Base-by-base conservation (phyloP, 2,329 filamentous ascomycete genomes). In the Penicillium italicum region DNA sequence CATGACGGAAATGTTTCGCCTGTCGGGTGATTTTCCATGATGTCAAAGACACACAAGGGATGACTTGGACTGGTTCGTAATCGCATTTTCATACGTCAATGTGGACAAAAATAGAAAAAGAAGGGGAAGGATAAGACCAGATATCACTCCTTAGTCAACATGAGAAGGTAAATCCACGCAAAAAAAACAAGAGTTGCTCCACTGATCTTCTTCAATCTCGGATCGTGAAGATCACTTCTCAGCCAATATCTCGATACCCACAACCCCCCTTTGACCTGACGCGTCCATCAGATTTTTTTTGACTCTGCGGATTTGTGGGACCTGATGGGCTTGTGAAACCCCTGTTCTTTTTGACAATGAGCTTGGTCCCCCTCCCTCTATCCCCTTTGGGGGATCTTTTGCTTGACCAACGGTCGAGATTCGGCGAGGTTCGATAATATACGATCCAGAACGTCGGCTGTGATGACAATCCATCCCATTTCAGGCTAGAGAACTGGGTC, bases 291-390 rank as follows among this genome's bases (percentile, higher is more conserved):
- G n/a, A 47, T 50, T 47, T 38, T 37, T 24, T 46, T 53, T 47
- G 51, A 50, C 44, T 53, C 36, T 53, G 30, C 30, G 5, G 30
- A 24, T 24, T 45, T 56, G 54, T 56, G 50, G 42, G 51, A 56
- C 54, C 43, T 56, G 34, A 52, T 43, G 43, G 43, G 22, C 30
- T 31, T 53, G 54, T 56, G 54, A 28, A 56, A 56, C 54, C 54
- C 36, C 49, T 47, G 24, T 42, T 37, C 49, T 48, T 26, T 53
- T 47, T 36, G 31, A 43, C 49, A 20, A 38, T n/a, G 38, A 53
- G 50, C 54, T 56, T 50, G 31, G 43, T 16, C 24, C 49, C 33
- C 50, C n/a, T 41, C 26, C 43, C 14, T 47, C 28, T 46, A 16
- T 40, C 53, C 26, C 53, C 14, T 36, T 42, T 53, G 34, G 50